A percentile compares a stretch with the other conserved stretches of the same genome.
Conservation (phyloP, 2,329 filamentous ascomycete species). For the Botryosphaeria dothidea region DNA sequence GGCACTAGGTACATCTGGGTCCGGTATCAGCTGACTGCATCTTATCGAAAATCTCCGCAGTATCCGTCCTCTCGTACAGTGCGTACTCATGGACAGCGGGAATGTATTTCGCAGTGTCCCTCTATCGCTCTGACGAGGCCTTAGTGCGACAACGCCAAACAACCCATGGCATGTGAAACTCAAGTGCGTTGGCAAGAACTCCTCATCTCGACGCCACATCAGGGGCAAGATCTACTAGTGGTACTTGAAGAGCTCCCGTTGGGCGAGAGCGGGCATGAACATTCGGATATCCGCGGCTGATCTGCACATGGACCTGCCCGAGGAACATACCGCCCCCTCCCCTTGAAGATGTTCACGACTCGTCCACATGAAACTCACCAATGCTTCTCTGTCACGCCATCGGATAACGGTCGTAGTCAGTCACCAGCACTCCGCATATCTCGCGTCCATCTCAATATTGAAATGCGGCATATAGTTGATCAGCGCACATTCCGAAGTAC, state of each 20-base stretch:
- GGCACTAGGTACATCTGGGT: conserved; percentile 25
- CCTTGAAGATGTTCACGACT: not conserved
- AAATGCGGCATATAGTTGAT: not conserved
- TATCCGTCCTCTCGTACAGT: conserved; percentile 22
- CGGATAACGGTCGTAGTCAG: not conserved
- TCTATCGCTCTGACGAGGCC: no score
- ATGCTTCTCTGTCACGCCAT: not conserved
- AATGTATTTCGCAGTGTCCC: no score
- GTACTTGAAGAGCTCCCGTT: conserved; percentile 62
- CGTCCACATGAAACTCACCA: not conserved
- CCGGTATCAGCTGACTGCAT: conserved; percentile 26
- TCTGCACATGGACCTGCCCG: conserved; percentile 6
- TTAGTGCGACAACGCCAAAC: no score
- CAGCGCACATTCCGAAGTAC: not conserved
- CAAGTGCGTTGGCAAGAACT: conserved; percentile 38
- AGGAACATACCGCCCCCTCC: not conserved
- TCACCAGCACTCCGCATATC: not conserved
- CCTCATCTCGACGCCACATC: conserved; percentile 57
- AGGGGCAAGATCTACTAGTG: conserved; percentile 67
- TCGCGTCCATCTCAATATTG: not conserved
- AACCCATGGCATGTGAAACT: no score
- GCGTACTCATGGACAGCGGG: conserved; percentile 27
- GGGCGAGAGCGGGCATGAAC: conserved; percentile 57
- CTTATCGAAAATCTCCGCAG: conserved; percentile 22
- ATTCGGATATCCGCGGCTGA: conserved; percentile 33